A percentile compares a stretch with the other conserved stretches of the same genome.
These are phyloP conservation scores for Sugiyamaella japonica DNA, from an alignment of 1,139 yeast species.

Conservation along the genomic window DNA sequence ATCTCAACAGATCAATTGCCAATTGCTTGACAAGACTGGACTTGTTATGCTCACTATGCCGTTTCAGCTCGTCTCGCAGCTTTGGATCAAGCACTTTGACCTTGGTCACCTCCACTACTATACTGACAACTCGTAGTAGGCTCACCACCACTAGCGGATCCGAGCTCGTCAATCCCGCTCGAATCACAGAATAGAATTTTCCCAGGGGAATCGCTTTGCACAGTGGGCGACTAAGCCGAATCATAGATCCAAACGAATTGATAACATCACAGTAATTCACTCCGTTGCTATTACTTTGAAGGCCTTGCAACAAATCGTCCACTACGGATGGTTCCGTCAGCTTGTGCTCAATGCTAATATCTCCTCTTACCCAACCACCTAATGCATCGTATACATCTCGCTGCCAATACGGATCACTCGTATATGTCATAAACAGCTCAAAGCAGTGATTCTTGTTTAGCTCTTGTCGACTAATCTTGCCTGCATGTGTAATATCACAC, in stretches of 20 bases:
- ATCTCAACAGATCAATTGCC: conserved; percentile 9
- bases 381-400: conserved; percentile 65
- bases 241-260: conserved; percentile 29
- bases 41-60: background rate
- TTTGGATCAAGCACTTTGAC: background rate
- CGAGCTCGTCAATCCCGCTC: conserved; percentile 24
- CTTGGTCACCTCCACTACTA: conserved; percentile 9
- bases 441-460: conserved; percentile 48
- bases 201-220: conserved; percentile 24
- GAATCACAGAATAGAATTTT: conserved; percentile 23
- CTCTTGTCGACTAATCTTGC: conserved; percentile 43
- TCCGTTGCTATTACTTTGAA: conserved; percentile 23
- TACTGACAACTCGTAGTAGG: conserved; percentile 27
- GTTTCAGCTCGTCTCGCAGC: background rate
- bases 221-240: conserved; percentile 27
- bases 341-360: conserved; percentile 34
- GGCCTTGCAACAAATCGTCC: conserved; percentile 27
- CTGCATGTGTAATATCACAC: conserved; percentile 61
- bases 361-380: conserved; percentile 41
- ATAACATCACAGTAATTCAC: conserved; percentile 27
- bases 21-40: conserved; percentile 13
- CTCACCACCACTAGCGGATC: conserved; percentile 30
- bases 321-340: conserved; percentile 25
- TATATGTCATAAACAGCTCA: conserved; percentile 49
- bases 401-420: conserved; percentile 69